phyloP scores from a whole-genome alignment of 2,329 filamentous ascomycete genomes.

The Diaporthe vaccinii region DNA sequence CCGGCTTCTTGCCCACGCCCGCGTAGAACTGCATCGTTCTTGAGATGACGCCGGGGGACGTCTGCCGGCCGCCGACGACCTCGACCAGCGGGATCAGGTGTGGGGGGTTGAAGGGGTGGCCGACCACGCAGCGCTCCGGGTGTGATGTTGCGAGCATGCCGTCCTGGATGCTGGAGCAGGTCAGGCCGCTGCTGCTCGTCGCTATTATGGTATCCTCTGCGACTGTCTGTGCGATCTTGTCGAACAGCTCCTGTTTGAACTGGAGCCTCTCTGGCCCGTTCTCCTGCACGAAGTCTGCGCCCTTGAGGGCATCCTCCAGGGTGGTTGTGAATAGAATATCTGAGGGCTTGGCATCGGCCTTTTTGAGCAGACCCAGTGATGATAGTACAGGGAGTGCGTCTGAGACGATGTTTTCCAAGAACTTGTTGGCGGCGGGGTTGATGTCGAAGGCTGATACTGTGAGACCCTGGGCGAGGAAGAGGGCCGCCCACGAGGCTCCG shows the following conservation, averaged over 20 bases:
- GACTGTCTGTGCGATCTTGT: slow-evolving; percentile 49
- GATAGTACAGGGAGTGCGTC: slow-evolving; percentile 37
- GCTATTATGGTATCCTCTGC: slow-evolving; percentile 54
- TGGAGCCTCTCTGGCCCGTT: slow-evolving; percentile 56
- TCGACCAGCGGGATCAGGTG: slow-evolving; percentile 63
- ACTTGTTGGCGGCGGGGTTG: slow-evolving; percentile 50
- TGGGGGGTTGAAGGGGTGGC: slow-evolving; percentile 63
- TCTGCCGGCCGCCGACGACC: slow-evolving; percentile 55
- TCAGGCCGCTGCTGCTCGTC: slow-evolving; percentile 55
- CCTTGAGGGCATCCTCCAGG: slow-evolving; percentile 29
- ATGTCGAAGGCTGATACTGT: slow-evolving; percentile 57
- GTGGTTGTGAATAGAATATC: slow-evolving; percentile 38
- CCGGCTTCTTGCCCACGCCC: slow-evolving; percentile 55
- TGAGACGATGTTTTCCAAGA: slow-evolving; percentile 34
- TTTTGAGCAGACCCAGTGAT: slow-evolving; percentile 38
- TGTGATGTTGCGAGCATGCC: slow-evolving; percentile 42
- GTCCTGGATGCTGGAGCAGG: slow-evolving; percentile 48
- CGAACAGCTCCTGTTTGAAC: slow-evolving; percentile 55
- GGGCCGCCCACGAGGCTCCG: slow-evolving; percentile 56
- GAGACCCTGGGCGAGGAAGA: slow-evolving; percentile 50
- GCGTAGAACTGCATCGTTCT: slow-evolving; percentile 55
- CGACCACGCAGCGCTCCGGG: slow-evolving; percentile 55
- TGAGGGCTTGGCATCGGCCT: slow-evolving; percentile 36
- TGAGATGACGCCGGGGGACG: slow-evolving; percentile 44
- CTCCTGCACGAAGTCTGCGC: slow-evolving; percentile 54